Conservation (phyloP, 2,329 filamentous ascomycete genomes). For the Ophiostoma angusticollis region DNA sequence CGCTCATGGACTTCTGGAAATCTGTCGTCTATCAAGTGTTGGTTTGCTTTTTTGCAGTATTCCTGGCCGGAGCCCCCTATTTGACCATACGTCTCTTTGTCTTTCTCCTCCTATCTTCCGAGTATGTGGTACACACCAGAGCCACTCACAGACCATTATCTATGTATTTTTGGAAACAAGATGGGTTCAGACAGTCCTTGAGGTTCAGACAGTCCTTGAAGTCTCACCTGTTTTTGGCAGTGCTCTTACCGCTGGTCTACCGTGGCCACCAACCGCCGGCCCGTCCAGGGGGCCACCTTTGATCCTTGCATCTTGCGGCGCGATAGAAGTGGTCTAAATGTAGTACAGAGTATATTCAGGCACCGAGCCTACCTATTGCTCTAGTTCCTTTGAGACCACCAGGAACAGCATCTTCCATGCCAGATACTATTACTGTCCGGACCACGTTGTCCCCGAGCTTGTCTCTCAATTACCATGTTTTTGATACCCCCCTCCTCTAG, state of each 20-base stretch:
- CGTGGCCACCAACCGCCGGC: slow-evolving; percentile 7
- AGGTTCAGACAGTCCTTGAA: slow-evolving; percentile 1
- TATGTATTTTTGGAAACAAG: slow-evolving; percentile 6
- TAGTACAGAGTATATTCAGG: too few species aligned
- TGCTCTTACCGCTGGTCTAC: neutral
- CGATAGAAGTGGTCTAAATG: too few species aligned
- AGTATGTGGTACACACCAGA: neutral
- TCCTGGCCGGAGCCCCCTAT: neutral
- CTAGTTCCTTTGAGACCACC: too few species aligned
- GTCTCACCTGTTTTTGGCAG: neutral
- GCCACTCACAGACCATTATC: neutral
- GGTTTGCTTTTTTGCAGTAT: slow-evolving; percentile 1
- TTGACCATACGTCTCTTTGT: neutral
- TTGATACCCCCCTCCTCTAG: too few species aligned
- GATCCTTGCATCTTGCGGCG: too few species aligned
- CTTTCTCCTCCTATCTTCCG: neutral
- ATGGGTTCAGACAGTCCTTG: too few species aligned
- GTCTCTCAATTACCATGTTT: too few species aligned
- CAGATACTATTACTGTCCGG: too few species aligned
- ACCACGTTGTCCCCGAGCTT: too few species aligned
- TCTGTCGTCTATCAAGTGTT: slow-evolving; percentile 1
- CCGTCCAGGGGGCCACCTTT: slow-evolving; percentile 4
- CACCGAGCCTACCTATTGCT: too few species aligned
- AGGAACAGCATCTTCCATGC: too few species aligned
- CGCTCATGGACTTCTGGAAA: too few species aligned